These are phyloP conservation scores for Dactylonectria estremocensis DNA, from an alignment of 2,329 filamentous ascomycete genomes.

Conservation along the genomic window DNA sequence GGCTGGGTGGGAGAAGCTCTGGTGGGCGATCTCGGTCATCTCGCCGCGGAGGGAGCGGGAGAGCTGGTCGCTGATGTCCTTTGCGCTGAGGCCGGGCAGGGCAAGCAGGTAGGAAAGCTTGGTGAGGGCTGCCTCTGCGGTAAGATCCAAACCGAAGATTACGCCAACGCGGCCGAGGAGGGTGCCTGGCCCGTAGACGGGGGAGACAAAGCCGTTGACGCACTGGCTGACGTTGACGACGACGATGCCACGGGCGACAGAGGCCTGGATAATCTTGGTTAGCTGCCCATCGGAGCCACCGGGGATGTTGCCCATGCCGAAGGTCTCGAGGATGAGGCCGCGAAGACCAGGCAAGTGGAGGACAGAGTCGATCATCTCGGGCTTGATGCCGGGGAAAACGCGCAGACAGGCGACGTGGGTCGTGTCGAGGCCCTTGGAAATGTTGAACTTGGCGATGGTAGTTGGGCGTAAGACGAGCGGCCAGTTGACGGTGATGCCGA, in stretches of 20 bases:
- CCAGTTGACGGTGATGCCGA: constrained; percentile 88
- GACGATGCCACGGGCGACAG: constrained; percentile 84
- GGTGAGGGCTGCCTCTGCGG: constrained; percentile 90
- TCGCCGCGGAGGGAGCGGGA: constrained; percentile 85
- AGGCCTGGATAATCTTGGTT: constrained; percentile 82
- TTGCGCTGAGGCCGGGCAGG: constrained; percentile 71
- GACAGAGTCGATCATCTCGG: constrained; percentile 93
- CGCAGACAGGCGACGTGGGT: constrained; percentile 91
- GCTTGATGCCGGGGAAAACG: constrained; percentile 92
- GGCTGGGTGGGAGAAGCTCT: constrained; percentile 83
- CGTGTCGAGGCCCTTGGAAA: constrained; percentile 84
- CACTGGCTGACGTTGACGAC: constrained; percentile 96
- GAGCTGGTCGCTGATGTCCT: constrained; percentile 80
- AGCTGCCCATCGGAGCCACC: constrained; percentile 85
- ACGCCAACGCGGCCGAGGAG: constrained; percentile 87
- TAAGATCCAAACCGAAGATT: constrained; percentile 91
- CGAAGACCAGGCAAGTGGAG: constrained; percentile 82
- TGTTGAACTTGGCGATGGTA: constrained; percentile 79
- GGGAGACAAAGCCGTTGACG: constrained; percentile 81
- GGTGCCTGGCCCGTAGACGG: constrained; percentile 84
- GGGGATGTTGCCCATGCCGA: constrained; percentile 93
- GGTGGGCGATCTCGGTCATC: constrained; percentile 81
- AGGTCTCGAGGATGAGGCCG: constrained; percentile 90
- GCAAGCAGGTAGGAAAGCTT: constrained; percentile 91
- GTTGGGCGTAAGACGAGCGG: constrained; percentile 81